Base-by-base conservation (phyloP, 2,329 filamentous ascomycete species). In the Lecanicillium sp. region DNA sequence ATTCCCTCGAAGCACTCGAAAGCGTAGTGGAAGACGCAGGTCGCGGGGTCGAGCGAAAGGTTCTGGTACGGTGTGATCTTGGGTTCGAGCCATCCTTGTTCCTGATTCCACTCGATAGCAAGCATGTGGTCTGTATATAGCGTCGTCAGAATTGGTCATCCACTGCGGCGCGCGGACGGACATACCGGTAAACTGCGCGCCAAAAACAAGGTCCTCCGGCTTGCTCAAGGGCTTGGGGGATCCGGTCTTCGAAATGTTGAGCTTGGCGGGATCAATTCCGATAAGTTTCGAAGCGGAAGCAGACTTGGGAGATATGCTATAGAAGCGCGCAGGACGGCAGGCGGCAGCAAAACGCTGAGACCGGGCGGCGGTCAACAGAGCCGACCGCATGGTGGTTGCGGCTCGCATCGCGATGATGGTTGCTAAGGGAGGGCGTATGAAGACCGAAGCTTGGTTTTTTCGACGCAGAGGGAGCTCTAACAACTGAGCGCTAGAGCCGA, bases 1-100 rank as follows among this genome's bases (percentile, higher is more conserved):
- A 97, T 95, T 51, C 92, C 92, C 71, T 98, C 92, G 65, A 98
- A 98, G 62, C 85, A 92, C 64, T 94, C 87, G 58, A 97, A 97
- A 35, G 87, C 92, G 65, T 98, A 98, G 75, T 98, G 92, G 68
- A 98, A 90, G 46, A 97, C 92, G 67, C 89, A 97, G 25, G 87
- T 92, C 31, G 92, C 87, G 18, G 92, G 92, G 62, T 97, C 92
- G 53, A 98, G 83, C 33, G 86, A 90, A 52, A 98, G 85, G 67
- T 96, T 96, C 66, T 96, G 88, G 72, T 97, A 97, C 15, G 92
- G 92, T 14, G 77, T 81, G 58, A 98, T 97, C 48, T 78, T 74
- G 42, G 90, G 87, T 12, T 80, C 66, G 30, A 83, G 67, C 92
- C 92, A 96, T 60, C 89, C 92, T 49, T 85, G 71, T 35, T 76